Conservation (phyloP, 2,329 filamentous ascomycete species). For the Curvularia sp. region DNA sequence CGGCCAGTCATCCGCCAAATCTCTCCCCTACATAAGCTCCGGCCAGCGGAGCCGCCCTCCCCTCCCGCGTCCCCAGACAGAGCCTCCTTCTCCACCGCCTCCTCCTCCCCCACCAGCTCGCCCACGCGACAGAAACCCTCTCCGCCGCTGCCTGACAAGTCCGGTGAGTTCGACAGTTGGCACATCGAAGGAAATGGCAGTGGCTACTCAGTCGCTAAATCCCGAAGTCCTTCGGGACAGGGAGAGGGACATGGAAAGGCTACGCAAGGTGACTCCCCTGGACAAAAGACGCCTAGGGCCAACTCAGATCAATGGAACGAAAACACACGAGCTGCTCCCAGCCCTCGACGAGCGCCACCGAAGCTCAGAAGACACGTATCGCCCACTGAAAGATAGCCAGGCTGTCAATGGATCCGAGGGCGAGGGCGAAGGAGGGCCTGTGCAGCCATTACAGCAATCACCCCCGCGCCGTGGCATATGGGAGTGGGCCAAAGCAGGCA, state of each 20-base stretch:
- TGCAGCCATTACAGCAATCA: conserved; percentile 21
- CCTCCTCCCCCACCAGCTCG: conserved; percentile 40
- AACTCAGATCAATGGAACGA: conserved; percentile 15
- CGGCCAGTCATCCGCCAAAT: conserved; percentile 44
- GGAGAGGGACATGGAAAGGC: conserved; percentile 36
- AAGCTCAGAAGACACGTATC: conserved; percentile 46
- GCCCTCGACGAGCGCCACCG: conserved; percentile 45
- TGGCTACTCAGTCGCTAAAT: conserved; percentile 35
- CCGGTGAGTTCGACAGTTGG: conserved; percentile 46
- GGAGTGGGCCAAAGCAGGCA: conserved; percentile 46
- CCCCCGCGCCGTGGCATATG: conserved; percentile 42
- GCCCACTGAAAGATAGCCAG: conserved; percentile 26
- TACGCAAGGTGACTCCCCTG: conserved; percentile 34
- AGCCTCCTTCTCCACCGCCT: conserved; percentile 34
- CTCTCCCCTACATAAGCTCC: conserved; percentile 38
- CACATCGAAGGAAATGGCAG: conserved; percentile 43
- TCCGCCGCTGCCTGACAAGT: conserved; percentile 48
- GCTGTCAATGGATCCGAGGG: conserved; percentile 12
- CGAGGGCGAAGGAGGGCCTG: conserved; percentile 7
- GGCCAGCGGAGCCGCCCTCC: conserved; percentile 42
- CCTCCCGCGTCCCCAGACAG: conserved; percentile 38
- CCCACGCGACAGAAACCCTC: conserved; percentile 44
- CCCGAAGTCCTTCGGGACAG: conserved; percentile 33
- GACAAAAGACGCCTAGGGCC: conserved; percentile 28
- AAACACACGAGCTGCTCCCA: conserved; percentile 33